Conservation (phyloP, 2,329 filamentous ascomycete species). For the Peltaster fructicola region DNA sequence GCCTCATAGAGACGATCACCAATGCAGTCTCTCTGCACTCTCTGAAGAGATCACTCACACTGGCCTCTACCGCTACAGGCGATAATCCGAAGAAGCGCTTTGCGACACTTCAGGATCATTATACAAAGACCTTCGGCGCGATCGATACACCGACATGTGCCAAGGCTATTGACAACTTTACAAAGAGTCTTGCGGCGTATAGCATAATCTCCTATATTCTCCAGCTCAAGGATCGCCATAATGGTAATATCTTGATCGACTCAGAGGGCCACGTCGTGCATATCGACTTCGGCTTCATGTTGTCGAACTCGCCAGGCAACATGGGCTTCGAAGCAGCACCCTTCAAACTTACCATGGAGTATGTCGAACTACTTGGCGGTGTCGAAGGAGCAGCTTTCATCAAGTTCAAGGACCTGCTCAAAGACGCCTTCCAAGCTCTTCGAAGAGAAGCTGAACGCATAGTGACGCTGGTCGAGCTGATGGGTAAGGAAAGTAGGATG, state of each 20-base stretch:
- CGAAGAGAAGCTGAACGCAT: constrained; percentile 64
- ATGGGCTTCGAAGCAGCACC: constrained; percentile 76
- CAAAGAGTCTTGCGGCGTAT: constrained; percentile 66
- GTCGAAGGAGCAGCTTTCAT: constrained; percentile 51
- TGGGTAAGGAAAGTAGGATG: constrained; percentile 72
- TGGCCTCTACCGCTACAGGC: constrained; percentile 55
- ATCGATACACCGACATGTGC: constrained; percentile 51
- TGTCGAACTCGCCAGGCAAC: constrained; percentile 68
- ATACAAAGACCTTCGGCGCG: constrained; percentile 58
- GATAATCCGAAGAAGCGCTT: constrained; percentile 60
- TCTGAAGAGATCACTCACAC: constrained; percentile 62
- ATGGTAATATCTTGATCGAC: constrained; percentile 73
- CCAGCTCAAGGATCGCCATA: constrained; percentile 73
- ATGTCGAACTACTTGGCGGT: constrained; percentile 67
- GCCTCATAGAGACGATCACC: constrained; percentile 73
- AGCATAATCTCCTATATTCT: constrained; percentile 71
- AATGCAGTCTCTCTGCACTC: constrained; percentile 79
- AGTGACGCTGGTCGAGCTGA: constrained; percentile 67
- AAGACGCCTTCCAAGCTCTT: constrained; percentile 68
- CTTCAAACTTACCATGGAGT: constrained; percentile 74
- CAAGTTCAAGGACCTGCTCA: constrained; percentile 62
- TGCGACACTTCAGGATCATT: constrained; percentile 66
- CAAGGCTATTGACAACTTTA: constrained; percentile 61
- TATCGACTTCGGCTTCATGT: constrained; percentile 82
- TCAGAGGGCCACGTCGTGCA: constrained; percentile 75